Percentiles rank a stretch among this genome's conserved stretches.
Conservation (phyloP, 1,284 basidiomycete species). For the Jaminaea rosea region DNA sequence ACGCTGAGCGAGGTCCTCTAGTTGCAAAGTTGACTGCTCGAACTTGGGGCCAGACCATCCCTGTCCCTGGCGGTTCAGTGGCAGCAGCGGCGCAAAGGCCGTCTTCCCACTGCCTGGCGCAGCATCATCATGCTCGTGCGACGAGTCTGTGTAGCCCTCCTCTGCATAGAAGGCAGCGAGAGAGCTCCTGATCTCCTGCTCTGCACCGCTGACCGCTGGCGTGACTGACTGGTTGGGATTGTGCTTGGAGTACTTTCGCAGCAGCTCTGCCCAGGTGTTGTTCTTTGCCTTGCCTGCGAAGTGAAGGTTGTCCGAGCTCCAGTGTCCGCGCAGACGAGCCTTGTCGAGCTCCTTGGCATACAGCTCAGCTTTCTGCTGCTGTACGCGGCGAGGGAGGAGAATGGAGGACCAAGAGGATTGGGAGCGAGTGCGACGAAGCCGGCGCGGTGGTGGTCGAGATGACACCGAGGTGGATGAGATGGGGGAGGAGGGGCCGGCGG, state of each 20-base stretch:
- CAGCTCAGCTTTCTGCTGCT: slow-evolving; percentile 28
- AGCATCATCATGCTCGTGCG: slow-evolving; percentile 8
- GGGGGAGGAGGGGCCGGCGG: too few species aligned
- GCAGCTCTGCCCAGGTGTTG: slow-evolving; percentile 38
- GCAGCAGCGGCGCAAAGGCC: slow-evolving; percentile 29
- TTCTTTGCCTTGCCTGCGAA: slow-evolving; percentile 7
- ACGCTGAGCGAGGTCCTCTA: slow-evolving; percentile 18
- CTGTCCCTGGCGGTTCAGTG: slow-evolving; percentile 10
- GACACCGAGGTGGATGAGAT: too few species aligned
- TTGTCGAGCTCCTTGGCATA: slow-evolving; percentile 40
- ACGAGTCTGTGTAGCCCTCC: slow-evolving; percentile 12
- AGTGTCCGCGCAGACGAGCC: slow-evolving; percentile 35
- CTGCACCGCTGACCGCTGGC: not conserved
- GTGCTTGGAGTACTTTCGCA: slow-evolving; percentile 47
- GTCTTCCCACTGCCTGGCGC: slow-evolving; percentile 7
- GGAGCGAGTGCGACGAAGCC: too few species aligned
- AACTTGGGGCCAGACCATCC: slow-evolving; percentile 27
- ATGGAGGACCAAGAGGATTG: not conserved
- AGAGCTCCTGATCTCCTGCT: slow-evolving; percentile 2
- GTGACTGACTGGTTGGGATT: slow-evolving; percentile 22
- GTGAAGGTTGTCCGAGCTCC: slow-evolving; percentile 20
- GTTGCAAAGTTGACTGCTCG: slow-evolving; percentile 14
- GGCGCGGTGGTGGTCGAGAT: too few species aligned
- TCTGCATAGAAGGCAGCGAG: slow-evolving; percentile 9
- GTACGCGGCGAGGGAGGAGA: not conserved